Conservation (phyloP, 352 stramenopile species). For the Phytopythium oedochilum region DNA sequence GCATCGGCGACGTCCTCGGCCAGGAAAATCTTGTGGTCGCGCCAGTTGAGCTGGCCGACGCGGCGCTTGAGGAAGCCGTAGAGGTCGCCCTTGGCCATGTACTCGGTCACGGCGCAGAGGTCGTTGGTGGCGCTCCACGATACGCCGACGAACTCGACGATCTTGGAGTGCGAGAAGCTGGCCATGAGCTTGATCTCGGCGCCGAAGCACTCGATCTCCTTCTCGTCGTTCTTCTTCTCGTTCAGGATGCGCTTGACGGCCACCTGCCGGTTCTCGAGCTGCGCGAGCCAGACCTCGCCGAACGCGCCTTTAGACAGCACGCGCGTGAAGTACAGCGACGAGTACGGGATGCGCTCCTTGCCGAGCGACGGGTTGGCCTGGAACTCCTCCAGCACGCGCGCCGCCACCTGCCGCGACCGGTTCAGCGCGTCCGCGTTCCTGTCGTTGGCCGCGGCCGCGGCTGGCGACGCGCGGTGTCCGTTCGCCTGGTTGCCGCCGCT, state of each 20-base stretch:
- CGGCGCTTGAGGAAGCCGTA: conserved; percentile 70
- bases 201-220: conserved; percentile 82
- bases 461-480: conserved; percentile 8
- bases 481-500: conserved; percentile 5
- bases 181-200: conserved; percentile 87
- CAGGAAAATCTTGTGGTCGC: conserved; percentile 68
- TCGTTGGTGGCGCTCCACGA: conserved; percentile 71
- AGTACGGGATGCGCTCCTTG: conserved; percentile 57
- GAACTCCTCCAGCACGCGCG: conserved; percentile 63
- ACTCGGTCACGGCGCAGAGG: conserved; percentile 76
- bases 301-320: conserved; percentile 85
- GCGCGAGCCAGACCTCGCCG: conserved; percentile 80
- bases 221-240: conserved; percentile 79
- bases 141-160: conserved; percentile 78
- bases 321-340: conserved; percentile 74
- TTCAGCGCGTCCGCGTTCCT: conserved; percentile 29
- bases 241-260: conserved; percentile 80
- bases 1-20: conserved; percentile 69
- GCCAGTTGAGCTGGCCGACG: conserved; percentile 65
- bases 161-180: conserved; percentile 75
- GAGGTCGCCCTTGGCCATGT: conserved; percentile 78
- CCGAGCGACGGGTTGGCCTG: conserved; percentile 54
- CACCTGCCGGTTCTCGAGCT: conserved; percentile 75
- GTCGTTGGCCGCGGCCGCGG: background rate
- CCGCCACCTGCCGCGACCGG: conserved; percentile 39